Evolutionary conservation across 2,329 filamentous ascomycete species (phyloP), one percentile per base, ranked within the genome.

Genomic region (Colletotrichum sp.): DNA sequence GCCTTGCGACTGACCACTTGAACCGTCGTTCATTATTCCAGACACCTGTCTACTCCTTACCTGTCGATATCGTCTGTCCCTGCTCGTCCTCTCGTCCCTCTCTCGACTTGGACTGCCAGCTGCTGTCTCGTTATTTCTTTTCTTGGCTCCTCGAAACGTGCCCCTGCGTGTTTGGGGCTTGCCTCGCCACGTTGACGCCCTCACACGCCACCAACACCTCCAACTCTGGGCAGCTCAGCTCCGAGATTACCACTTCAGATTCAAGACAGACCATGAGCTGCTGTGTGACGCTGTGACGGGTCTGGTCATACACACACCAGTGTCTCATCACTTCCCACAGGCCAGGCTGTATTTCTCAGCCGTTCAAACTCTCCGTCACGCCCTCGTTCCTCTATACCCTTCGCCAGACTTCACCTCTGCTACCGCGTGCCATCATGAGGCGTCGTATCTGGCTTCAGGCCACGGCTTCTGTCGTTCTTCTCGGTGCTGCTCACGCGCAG

Each of bases 251-350:
- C 16, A 71, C 44, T 64, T 67, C 24, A 44, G 24, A 44, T 60
- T 30, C 67, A 30, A 52, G 59, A 62, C 69, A 64, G 49, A 70
- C 59, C 44, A 77, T 77, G 76, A 70, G 60, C 69, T 72, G 21
- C 30, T 64, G 69, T 73, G 59, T 32, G 64, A 73, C 60, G 44
- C 36, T 77, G 34, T 77, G 64, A 76, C 57, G 52, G 60, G 59
- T 71, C 59, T 36, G 59, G 69, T 72, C 65, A 30, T 70, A 76
- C 49, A 36, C 52, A 49, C 24, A 49, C 32, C 34, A 36, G 55
- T 69, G 60, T 65, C 65, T 44, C 49, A 36, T 44, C n/a, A 44
- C 62, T 59, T 16, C 28, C 9, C 13, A 52, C 36, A 28, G 18
- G 32, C 21, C 28, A 24, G 49, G 16, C 39, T 44, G 7, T n/a